These are phyloP conservation scores for Dryas octopetala DNA, from an alignment of 306 rosid genomes.

Conservation along the genomic window DNA sequence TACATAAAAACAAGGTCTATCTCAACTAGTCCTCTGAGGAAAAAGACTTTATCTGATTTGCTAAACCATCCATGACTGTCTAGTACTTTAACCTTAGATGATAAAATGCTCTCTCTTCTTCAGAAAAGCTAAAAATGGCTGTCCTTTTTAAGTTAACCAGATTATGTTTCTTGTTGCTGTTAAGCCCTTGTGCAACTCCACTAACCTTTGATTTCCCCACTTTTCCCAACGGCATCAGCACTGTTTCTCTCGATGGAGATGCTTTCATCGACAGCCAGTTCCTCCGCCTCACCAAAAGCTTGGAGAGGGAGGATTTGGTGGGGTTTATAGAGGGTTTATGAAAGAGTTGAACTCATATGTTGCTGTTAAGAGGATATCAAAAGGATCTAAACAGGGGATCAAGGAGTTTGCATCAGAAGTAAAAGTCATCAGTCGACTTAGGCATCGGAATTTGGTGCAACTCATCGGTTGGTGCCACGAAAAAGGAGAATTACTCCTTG, in stretches of 20 bases:
- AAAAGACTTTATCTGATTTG: too few relatives aligned
- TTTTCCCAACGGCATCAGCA: neutral
- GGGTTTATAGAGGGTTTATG: slow-evolving; percentile 10
- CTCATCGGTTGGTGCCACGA: slow-evolving; percentile 46
- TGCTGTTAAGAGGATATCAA: slow-evolving; percentile 42
- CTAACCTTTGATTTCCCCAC: neutral
- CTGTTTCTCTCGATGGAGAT: neutral
- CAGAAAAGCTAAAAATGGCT: neutral
- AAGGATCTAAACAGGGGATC: slow-evolving; percentile 30
- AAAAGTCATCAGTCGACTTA: slow-evolving; percentile 32
- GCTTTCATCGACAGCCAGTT: neutral
- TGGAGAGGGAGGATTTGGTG: slow-evolving; percentile 18
- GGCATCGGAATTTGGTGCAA: slow-evolving; percentile 40
- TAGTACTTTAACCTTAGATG: too few relatives aligned
- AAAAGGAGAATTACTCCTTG: slow-evolving; percentile 21
- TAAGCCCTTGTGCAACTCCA: neutral
- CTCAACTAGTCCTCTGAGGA: too few relatives aligned
- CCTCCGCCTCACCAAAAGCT: slow-evolving; percentile 7
- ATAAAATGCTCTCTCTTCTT: too few relatives aligned
- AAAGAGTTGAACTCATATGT: slow-evolving; percentile 25
- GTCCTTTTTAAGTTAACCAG: neutral
- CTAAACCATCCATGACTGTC: too few relatives aligned
- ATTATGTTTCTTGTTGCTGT: neutral
- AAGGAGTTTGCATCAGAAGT: slow-evolving; percentile 41
- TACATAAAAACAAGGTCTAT: too few relatives aligned